Percentiles rank a stretch among this genome's conserved stretches.
Conservation (phyloP, 805 yeast genomes). For the Kuraishia capsulata region DNA sequence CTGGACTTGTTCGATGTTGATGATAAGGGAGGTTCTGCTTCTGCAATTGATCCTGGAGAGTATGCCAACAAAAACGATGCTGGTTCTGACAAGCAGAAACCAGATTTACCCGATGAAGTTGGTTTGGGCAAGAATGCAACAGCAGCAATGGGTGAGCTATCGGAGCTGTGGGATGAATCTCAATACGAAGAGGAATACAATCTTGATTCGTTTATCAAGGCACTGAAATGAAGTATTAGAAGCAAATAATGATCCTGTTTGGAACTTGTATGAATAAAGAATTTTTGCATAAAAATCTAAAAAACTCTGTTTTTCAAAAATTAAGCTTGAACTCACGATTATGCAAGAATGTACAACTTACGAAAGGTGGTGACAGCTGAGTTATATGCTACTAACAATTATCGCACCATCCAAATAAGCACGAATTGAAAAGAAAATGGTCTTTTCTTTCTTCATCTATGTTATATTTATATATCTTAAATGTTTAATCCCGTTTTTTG, state of each 20-base stretch:
- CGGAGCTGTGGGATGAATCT: constrained; percentile 92
- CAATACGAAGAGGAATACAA: constrained; percentile 97
- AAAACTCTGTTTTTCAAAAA: no score
- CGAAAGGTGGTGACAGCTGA: no score
- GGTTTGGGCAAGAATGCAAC: constrained; percentile 82
- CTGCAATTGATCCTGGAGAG: constrained; percentile 20
- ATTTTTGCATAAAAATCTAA: background rate
- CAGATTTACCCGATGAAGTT: constrained; percentile 44
- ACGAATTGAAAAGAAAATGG: no score
- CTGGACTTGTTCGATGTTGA: constrained; percentile 81
- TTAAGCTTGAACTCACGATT: no score
- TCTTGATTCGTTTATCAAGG: constrained; percentile 84
- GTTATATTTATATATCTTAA: no score
- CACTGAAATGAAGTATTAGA: constrained; percentile 46
- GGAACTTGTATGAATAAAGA: background rate
- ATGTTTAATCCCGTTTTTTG: no score
- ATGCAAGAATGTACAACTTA: no score
- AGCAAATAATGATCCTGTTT: background rate
- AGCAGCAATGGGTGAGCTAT: constrained; percentile 79
- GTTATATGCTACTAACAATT: no score
- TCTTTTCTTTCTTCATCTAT: no score
- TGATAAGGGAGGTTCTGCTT: constrained; percentile 24
- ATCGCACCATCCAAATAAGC: no score
- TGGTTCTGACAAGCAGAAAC: constrained; percentile 25
- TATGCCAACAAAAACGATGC: constrained; percentile 21